Percentiles rank a stretch among this genome's conserved stretches.
Evolutionary conservation across 1,284 basidiomycete species (phyloP).

Genomic region (Meira miltonrushii): DNA sequence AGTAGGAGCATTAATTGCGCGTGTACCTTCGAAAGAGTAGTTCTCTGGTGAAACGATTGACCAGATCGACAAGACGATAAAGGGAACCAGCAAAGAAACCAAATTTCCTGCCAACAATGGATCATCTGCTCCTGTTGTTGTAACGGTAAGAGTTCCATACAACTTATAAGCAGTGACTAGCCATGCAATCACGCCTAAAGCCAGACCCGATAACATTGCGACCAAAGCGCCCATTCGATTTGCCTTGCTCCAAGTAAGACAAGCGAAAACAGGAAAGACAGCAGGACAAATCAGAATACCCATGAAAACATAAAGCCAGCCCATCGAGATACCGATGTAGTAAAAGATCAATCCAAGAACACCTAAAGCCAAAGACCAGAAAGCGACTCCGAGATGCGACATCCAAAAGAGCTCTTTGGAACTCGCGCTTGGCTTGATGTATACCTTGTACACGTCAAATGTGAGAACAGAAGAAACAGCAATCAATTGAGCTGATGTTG

Average conservation of each 20-base stretch:
- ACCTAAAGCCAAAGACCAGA: slow-evolving; percentile 69
- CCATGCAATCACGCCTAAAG: slow-evolving; percentile 70
- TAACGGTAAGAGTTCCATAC: slow-evolving; percentile 73
- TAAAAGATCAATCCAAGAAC: slow-evolving; percentile 77
- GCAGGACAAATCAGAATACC: slow-evolving; percentile 76
- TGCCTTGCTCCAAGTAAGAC: slow-evolving; percentile 53
- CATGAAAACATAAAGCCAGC: slow-evolving; percentile 59
- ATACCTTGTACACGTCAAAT: slow-evolving; percentile 64
- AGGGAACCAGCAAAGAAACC: slow-evolving; percentile 74
- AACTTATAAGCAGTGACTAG: slow-evolving; percentile 68
- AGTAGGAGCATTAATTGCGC: slow-evolving; percentile 41
- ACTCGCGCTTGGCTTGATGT: slow-evolving; percentile 62
- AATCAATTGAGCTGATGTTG: slow-evolving; percentile 81
- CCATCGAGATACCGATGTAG: slow-evolving; percentile 80
- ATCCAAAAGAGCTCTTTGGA: slow-evolving; percentile 63
- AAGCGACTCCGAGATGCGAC: slow-evolving; percentile 60
- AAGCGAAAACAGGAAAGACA: slow-evolving; percentile 78
- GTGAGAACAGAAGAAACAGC: slow-evolving; percentile 63
- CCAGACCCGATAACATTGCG: slow-evolving; percentile 69
- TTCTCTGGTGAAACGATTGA: slow-evolving; percentile 37
- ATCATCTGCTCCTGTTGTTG: slow-evolving; percentile 63
- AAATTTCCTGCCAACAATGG: slow-evolving; percentile 70
- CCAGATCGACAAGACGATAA: slow-evolving; percentile 64
- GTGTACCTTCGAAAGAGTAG: slow-evolving; percentile 42
- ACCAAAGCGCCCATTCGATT: slow-evolving; percentile 55